phyloP scores from a whole-genome alignment of 2,329 filamentous ascomycete genomes.

The Triangularia setosa region DNA sequence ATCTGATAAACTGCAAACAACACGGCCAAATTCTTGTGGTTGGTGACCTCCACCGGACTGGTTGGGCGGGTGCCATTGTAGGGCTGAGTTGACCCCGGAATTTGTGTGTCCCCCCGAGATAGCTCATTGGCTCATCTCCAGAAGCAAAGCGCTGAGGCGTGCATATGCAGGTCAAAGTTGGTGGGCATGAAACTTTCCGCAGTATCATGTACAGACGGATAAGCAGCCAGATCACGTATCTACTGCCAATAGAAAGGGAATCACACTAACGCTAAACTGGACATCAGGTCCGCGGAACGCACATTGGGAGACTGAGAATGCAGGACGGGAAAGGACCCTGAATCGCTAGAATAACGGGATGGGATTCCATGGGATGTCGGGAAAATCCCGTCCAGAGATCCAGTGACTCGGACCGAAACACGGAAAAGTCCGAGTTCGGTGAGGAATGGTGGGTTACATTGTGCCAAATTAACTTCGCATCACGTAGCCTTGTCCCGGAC shows the following conservation, averaged over 20 bases:
- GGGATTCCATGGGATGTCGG: background rate
- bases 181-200: background rate
- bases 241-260: background rate
- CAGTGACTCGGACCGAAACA: background rate
- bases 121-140: background rate
- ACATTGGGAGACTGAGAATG: background rate
- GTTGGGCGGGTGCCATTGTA: background rate
- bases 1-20: background rate
- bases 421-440: background rate
- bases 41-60: background rate
- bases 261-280: background rate
- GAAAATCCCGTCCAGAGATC: background rate
- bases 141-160: background rate
- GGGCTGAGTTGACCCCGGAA: background rate
- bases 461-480: background rate
- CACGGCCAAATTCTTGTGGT: background rate
- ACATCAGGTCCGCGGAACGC: background rate
- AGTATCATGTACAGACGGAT: background rate
- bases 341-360: background rate
- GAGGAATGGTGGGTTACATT: background rate
- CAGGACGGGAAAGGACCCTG: background rate
- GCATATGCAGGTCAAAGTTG: background rate
- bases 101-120: background rate
- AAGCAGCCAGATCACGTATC: background rate
- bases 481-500: background rate